Conservation (phyloP, 495 filamentous ascomycete genomes). For the Penicillium cataractarum region DNA sequence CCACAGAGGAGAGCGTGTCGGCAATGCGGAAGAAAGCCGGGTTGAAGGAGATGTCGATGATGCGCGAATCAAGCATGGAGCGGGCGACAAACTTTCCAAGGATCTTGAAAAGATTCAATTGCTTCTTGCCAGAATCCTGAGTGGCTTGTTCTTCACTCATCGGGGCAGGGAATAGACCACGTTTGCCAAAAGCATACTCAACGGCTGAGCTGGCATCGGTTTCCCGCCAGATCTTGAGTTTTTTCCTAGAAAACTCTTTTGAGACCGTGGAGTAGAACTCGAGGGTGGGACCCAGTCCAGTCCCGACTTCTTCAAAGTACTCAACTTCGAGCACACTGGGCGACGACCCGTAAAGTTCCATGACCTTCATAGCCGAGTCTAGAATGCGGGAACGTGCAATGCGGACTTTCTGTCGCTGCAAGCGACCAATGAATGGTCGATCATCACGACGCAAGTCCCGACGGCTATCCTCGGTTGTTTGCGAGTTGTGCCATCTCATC, state of each 20-base stretch:
- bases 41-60: constrained; percentile 98
- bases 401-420: constrained; percentile 96
- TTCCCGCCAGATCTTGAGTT: constrained; percentile 94
- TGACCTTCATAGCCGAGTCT: constrained; percentile 97
- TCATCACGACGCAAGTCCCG: constrained; percentile 86
- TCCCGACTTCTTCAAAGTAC: constrained; percentile 98
- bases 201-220: constrained; percentile 74
- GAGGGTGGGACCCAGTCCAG: constrained; percentile 91
- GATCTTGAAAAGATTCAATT: constrained; percentile 86
- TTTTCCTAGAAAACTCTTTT: constrained; percentile 96
- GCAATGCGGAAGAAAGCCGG: constrained; percentile 96
- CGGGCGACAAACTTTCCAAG: constrained; percentile 97
- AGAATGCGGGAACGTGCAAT: constrained; percentile 91
- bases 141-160: constrained; percentile 78
- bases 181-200: constrained; percentile 85
- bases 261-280: constrained; percentile 99
- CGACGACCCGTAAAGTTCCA: constrained; percentile 97
- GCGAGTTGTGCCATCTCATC: constrained; percentile 94
- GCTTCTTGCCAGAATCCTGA: constrained; percentile 76
- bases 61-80: constrained; percentile 97
- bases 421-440: constrained; percentile 85
- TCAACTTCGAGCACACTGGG: constrained; percentile 96
- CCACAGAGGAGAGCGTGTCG: constrained; percentile 69
- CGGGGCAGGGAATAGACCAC: constrained; percentile 90
- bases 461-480: constrained; percentile 74